Evolutionary conservation across 768 basidiomycete species (phyloP).

Genomic region (Lepiota brunneoincarnata): DNA sequence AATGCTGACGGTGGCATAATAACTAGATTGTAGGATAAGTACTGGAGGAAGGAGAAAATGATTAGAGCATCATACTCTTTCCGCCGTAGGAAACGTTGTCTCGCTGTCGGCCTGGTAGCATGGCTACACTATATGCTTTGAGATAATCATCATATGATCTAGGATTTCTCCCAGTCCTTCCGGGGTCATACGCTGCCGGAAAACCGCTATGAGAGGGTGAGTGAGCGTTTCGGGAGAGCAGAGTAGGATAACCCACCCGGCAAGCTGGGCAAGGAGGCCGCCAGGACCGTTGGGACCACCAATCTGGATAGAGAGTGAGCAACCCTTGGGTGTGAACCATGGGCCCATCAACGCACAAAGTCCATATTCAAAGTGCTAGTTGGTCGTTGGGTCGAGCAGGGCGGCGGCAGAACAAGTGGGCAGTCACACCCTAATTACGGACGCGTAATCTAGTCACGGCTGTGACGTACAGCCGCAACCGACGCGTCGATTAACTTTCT

Average conservation of each 20-base stretch:
- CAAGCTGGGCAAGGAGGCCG: conserved; percentile 64
- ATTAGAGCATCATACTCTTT: conserved; percentile 60
- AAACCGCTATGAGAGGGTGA: conserved; percentile 42
- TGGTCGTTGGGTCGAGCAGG: conserved; percentile 14
- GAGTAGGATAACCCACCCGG: conserved; percentile 40
- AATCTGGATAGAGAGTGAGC: conserved; percentile 26
- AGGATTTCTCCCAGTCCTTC: conserved; percentile 50
- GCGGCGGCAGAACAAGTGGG: conserved; percentile 8
- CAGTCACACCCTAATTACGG: conserved; percentile 15
- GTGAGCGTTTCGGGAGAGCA: conserved; percentile 5
- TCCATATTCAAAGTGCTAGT: conserved; percentile 32
- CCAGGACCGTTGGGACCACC: conserved; percentile 51
- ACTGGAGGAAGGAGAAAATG: conserved; percentile 10
- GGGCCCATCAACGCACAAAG: conserved; percentile 36
- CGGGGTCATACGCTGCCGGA: conserved; percentile 45
- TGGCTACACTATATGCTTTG: conserved; percentile 93
- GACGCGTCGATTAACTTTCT: conserved; percentile 26
- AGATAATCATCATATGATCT: conserved; percentile 89
- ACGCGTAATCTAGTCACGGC: conserved; percentile 26
- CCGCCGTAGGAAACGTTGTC: conserved; percentile 96
- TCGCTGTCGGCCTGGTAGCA: conserved; percentile 83
- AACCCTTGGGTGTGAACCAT: not conserved
- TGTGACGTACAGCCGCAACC: conserved; percentile 30
- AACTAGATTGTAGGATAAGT: conserved; percentile 46
- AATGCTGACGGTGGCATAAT: conserved; percentile 97